phyloP scores from a whole-genome alignment of 768 basidiomycete genomes.

The Pleurotus ostreatus region DNA sequence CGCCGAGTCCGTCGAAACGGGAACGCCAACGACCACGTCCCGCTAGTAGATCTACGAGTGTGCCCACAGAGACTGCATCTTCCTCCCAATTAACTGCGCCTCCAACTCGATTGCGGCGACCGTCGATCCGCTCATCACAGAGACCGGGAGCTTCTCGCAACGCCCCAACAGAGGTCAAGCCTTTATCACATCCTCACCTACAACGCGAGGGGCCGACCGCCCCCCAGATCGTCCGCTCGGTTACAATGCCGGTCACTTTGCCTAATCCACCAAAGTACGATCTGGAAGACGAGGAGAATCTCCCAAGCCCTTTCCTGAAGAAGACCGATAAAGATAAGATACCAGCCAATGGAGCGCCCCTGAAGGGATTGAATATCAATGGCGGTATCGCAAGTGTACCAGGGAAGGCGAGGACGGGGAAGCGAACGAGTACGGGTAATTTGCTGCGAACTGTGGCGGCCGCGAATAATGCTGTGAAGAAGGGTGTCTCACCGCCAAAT shows the following conservation, averaged over 20 bases:
- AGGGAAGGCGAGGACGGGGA: constrained; percentile 14
- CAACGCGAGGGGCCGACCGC: constrained; percentile 12
- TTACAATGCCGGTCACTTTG: constrained; percentile 16
- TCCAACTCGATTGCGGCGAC: constrained; percentile 50
- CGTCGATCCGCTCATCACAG: constrained; percentile 47
- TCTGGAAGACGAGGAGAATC: constrained; percentile 74
- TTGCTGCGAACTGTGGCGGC: constrained; percentile 59
- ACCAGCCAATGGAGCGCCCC: constrained; percentile 8
- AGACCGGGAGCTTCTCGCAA: constrained; percentile 21
- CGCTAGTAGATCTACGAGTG: constrained; percentile 16
- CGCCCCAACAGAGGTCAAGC: constrained; percentile 27
- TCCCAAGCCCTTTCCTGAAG: constrained; percentile 81
- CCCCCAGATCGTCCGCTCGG: constrained; percentile 7
- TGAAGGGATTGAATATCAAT: constrained; percentile 4
- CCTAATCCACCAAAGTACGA: constrained; percentile 52
- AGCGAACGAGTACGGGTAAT: constrained; percentile 48
- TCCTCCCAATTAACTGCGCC: constrained; percentile 24
- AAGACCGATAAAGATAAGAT: constrained; percentile 37
- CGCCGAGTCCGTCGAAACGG: constrained; percentile 44
- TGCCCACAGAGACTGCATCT: not conserved
- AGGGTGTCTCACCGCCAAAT: not conserved
- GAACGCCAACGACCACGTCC: constrained; percentile 29
- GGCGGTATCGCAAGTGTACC: constrained; percentile 4
- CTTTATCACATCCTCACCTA: constrained; percentile 42
- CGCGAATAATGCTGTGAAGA: constrained; percentile 30